phyloP scores from a whole-genome alignment of 345 rosid genomes.

The Salix exigua region DNA sequence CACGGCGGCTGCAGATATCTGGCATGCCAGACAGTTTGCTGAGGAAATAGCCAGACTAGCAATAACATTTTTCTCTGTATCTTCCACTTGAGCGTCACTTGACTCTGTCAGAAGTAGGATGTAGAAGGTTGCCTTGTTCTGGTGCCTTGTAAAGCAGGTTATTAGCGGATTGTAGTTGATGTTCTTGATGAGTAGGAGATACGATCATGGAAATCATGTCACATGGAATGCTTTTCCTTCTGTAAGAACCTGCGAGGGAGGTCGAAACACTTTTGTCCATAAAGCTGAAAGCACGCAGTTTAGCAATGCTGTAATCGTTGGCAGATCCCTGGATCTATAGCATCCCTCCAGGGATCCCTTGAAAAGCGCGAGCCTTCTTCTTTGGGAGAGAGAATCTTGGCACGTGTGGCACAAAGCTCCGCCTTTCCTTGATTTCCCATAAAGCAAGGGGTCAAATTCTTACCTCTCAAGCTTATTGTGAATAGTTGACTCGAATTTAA shows the following conservation, averaged over 20 bases:
- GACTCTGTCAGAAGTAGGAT: neutral
- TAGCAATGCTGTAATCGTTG: neutral
- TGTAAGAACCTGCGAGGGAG: neutral
- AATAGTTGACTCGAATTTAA: no score
- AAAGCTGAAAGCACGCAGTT: neutral
- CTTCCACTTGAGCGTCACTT: neutral
- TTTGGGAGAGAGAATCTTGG: neutral
- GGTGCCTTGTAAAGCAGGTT: conserved; percentile 19
- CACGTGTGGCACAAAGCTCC: neutral
- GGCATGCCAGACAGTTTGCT: neutral
- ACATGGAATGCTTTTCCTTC: neutral
- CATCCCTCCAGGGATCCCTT: no score
- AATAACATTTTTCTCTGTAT: neutral
- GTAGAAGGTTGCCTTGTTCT: neutral
- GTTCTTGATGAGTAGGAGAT: conserved; percentile 13
- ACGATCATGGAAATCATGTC: conserved; percentile 4
- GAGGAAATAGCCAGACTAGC: neutral
- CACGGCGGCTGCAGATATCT: neutral
- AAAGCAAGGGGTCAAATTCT: no score
- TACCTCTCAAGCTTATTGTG: no score
- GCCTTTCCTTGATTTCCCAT: no score
- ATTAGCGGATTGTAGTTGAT: conserved; percentile 15
- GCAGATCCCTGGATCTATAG: neutral
- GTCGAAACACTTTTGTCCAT: neutral
- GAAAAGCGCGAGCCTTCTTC: neutral